Conservation (phyloP, 2,329 filamentous ascomycete genomes). For the Sarocladium oryzae region DNA sequence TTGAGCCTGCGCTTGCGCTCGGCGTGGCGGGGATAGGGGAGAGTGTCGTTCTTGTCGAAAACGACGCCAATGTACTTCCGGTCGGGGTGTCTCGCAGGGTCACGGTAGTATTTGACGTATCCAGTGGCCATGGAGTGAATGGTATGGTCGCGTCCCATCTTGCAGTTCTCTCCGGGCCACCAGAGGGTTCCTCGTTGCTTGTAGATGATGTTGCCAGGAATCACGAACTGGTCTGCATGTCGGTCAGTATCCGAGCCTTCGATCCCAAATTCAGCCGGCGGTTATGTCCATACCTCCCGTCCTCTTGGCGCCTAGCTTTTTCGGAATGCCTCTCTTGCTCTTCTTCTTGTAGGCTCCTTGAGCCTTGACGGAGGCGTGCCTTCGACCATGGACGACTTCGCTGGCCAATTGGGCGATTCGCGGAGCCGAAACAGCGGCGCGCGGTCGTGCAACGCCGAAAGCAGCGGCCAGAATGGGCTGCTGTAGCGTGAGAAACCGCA, state of each 20-base stretch:
- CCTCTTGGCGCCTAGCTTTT: slow-evolving; percentile 92
- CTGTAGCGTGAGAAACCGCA: slow-evolving; percentile 42
- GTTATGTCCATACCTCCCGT: slow-evolving; percentile 58
- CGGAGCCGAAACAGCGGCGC: slow-evolving; percentile 16
- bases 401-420: slow-evolving; percentile 27
- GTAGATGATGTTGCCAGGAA: slow-evolving; percentile 96
- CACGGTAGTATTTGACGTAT: slow-evolving; percentile 95
- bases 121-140: slow-evolving; percentile 81
- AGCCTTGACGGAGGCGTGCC: slow-evolving; percentile 54
- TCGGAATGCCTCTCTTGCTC: slow-evolving; percentile 55
- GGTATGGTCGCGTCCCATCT: slow-evolving; percentile 92
- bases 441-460: slow-evolving; percentile 22
- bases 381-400: slow-evolving; percentile 40
- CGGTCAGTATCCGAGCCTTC: not conserved
- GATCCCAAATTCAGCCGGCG: too few relatives aligned
- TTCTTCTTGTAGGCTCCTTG: slow-evolving; percentile 63
- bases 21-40: slow-evolving; percentile 71
- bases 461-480: slow-evolving; percentile 38
- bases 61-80: slow-evolving; percentile 93
- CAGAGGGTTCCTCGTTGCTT: slow-evolving; percentile 91
- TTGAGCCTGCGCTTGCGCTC: slow-evolving; percentile 69
- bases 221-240: slow-evolving; percentile 73
- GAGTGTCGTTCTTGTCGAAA: slow-evolving; percentile 71
- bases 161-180: slow-evolving; percentile 93
- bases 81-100: slow-evolving; percentile 74